Evolutionary conservation across 352 stramenopile genomes (phyloP).

Genomic region (Blastocystis sp.): DNA sequence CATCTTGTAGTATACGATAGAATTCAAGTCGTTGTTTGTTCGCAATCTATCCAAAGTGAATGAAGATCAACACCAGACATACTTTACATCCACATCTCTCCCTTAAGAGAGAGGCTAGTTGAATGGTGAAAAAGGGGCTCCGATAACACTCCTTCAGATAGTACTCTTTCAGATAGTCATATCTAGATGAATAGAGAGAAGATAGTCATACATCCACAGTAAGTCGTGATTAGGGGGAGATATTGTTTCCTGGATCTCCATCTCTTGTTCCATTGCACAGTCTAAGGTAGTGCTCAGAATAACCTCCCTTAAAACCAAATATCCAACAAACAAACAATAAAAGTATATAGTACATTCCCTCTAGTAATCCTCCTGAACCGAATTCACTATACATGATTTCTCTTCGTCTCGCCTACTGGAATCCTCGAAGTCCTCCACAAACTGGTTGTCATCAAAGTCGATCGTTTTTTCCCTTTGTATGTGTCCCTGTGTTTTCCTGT

Average conservation of each 20-base stretch:
- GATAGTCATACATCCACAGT: background rate
- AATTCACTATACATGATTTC: background rate
- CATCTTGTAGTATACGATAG: background rate
- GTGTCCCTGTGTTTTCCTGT: constrained; percentile 14
- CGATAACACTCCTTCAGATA: background rate
- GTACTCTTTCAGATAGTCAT: background rate
- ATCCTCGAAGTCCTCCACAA: constrained; percentile 53
- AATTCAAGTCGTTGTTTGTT: background rate
- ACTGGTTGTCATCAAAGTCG: constrained; percentile 50
- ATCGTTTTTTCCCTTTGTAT: background rate
- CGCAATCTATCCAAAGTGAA: background rate
- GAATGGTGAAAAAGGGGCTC: background rate
- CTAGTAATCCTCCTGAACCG: constrained; percentile 36
- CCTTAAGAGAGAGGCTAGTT: background rate
- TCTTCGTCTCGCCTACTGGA: background rate
- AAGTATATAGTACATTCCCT: background rate
- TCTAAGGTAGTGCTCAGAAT: background rate
- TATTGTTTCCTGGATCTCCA: background rate
- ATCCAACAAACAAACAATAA: constrained; percentile 18
- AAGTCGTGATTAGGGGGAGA: background rate
- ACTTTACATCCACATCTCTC: background rate
- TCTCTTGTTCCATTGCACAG: background rate
- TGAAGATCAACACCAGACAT: background rate
- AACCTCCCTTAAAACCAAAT: background rate
- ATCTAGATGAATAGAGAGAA: background rate